These are phyloP conservation scores for Tetrahymena thermophila DNA, from an alignment of 73 alveolate genomes.

Conservation along the genomic window DNA sequence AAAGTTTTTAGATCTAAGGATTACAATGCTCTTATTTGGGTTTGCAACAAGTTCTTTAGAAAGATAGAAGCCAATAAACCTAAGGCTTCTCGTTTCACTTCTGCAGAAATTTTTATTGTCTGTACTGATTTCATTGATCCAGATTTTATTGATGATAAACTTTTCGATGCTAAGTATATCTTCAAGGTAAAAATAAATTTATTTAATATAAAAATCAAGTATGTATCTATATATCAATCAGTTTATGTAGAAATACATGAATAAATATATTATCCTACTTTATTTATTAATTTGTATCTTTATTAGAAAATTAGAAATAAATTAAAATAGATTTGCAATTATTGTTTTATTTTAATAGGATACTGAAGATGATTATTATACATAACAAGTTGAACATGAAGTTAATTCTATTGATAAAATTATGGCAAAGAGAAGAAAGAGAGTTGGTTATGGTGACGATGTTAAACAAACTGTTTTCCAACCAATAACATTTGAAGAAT, in stretches of 20 bases:
- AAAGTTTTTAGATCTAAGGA: slow-evolving; percentile 96
- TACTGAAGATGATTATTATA: slow-evolving; percentile 67
- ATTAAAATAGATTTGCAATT: background rate
- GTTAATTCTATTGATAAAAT: slow-evolving; percentile 70
- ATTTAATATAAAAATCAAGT: too few relatives aligned
- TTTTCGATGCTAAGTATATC: slow-evolving; percentile 92
- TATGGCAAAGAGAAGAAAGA: slow-evolving; percentile 75
- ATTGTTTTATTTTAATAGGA: slow-evolving; percentile 18
- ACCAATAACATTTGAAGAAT: slow-evolving; percentile 73
- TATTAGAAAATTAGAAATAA: background rate
- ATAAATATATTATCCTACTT: background rate
- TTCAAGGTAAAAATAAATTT: slow-evolving; percentile 46
- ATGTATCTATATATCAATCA: too few relatives aligned
- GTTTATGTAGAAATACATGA: background rate
- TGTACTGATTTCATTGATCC: slow-evolving; percentile 94
- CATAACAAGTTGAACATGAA: slow-evolving; percentile 22
- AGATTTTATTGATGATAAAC: slow-evolving; percentile 89
- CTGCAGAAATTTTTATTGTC: slow-evolving; percentile 96
- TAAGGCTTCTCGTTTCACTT: slow-evolving; percentile 87
- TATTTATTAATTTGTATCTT: background rate
- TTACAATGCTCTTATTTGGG: slow-evolving; percentile 93
- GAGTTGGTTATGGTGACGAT: slow-evolving; percentile 90
- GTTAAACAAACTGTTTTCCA: slow-evolving; percentile 61
- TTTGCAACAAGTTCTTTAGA: slow-evolving; percentile 84
- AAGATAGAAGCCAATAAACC: slow-evolving; percentile 97